Conservation (phyloP, 345 rosid genomes). For the Populus tremula region DNA sequence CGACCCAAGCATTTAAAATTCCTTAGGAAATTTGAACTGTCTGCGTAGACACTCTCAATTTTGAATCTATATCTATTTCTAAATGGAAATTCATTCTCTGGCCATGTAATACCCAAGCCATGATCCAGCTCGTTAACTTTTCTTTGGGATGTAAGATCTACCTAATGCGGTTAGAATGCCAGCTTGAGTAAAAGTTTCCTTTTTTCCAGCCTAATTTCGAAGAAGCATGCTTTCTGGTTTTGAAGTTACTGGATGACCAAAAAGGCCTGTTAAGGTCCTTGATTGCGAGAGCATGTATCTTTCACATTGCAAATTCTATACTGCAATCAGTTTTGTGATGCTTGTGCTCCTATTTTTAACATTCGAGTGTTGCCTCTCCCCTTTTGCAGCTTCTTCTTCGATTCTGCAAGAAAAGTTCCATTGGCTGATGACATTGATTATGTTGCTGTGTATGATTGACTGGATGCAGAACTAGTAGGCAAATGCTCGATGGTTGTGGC, state of each 20-base stretch:
- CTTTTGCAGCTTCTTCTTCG: constrained; percentile 27
- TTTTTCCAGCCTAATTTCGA: not conserved
- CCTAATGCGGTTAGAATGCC: not conserved
- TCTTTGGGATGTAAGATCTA: not conserved
- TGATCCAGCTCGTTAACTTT: not conserved
- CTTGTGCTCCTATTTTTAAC: not conserved
- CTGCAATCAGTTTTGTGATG: not conserved
- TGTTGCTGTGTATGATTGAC: constrained; percentile 11
- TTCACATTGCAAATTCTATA: not conserved
- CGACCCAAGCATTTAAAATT: not conserved
- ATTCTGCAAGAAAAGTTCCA: constrained; percentile 5
- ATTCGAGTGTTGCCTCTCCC: not conserved
- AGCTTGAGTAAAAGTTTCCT: not conserved
- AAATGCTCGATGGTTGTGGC: not conserved
- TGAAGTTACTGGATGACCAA: not conserved
- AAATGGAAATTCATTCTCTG: not conserved
- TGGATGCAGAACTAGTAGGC: not conserved
- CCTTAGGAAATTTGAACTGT: not conserved
- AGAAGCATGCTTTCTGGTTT: not conserved
- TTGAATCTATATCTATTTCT: not conserved
- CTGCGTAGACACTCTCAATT: not conserved
- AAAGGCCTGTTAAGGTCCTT: not conserved
- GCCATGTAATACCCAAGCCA: not conserved
- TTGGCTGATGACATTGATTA: constrained; percentile 22
- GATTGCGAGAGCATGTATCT: not conserved